Base-by-base conservation (phyloP, 257 asterid genomes). In the Catharanthus roseus region DNA sequence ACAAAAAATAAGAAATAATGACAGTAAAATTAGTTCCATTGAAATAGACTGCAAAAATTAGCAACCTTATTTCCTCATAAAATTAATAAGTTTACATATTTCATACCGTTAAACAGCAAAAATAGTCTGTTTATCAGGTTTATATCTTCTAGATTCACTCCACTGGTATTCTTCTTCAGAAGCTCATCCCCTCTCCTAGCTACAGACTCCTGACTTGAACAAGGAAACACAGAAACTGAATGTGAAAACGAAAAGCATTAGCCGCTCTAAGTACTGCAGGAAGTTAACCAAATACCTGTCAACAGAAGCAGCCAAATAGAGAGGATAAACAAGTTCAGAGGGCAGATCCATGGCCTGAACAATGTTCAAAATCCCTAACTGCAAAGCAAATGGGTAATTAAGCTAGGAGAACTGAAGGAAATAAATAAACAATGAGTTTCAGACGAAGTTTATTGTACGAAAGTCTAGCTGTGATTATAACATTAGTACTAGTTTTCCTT, bases 341-440 rank as follows among this genome's bases (percentile, higher is more conserved):
- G 96, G 88, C 75, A 88, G 85, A 79, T 89, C 90, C 88, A 93
- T 75, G 67, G 90, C 86, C 76, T 85, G 90, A 80, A 89, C 75
- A 70, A 89, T 74, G 72, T 89, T 93, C 83, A 93, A 78, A 77
- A 93, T 86, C 74, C 96, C 99, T 81, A 87, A 83, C 99, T 93
- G 80, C 70, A 77, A 16, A 81, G 70, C 41, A 36, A 34, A 76
- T 57, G 60, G 39, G 50, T 4, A 10, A 76, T 29, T 39, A 77
- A 71, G 45, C 72, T 39, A 58, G 71, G 65, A 47, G 80, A 68
- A 65, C 38, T 63, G 41, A 65, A 68, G 57, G 67, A 69, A 80
- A 67, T 49, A 60, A 29, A 33, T 26, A 65, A 72, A 73, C 13
- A 13, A 4, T 34, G 34, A 3, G 26, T 34, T 28, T 28, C 23